Percentiles rank a stretch among this genome's conserved stretches.
Conservation (phyloP, 306 rosid genomes). For the Erythrophleum fordii region DNA sequence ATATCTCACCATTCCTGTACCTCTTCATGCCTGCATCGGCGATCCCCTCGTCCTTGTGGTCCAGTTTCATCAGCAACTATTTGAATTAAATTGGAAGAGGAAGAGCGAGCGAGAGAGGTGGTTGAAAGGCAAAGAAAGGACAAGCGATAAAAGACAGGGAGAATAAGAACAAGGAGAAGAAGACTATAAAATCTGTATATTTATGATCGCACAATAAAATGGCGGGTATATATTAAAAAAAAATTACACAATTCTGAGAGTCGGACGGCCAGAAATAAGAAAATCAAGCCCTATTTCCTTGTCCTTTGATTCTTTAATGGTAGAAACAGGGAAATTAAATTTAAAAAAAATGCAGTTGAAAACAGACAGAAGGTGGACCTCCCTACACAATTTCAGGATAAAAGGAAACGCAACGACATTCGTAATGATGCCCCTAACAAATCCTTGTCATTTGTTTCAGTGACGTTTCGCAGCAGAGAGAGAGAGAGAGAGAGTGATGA, state of each 20-base stretch:
- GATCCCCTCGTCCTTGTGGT: slow-evolving; percentile 31
- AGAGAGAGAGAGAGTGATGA: background rate
- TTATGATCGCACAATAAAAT: background rate
- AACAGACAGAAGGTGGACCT: background rate
- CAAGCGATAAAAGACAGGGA: slow-evolving; percentile 23
- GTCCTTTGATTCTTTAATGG: background rate
- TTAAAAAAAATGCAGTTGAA: background rate
- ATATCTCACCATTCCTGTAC: slow-evolving; percentile 71
- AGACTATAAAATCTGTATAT: slow-evolving; percentile 3
- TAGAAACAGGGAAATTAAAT: background rate
- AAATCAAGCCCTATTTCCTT: background rate
- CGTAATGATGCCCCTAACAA: background rate
- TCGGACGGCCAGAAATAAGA: slow-evolving; percentile 43
- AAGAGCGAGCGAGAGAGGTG: slow-evolving; percentile 20
- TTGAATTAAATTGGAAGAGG: slow-evolving; percentile 23
- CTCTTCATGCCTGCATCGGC: slow-evolving; percentile 65
- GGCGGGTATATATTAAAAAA: background rate
- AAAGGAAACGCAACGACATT: background rate
- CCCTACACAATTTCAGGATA: background rate
- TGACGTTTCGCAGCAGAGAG: background rate
- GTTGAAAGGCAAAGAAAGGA: slow-evolving; percentile 36
- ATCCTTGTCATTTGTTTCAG: background rate
- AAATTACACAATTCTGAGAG: slow-evolving; percentile 15
- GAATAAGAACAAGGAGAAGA: slow-evolving; percentile 41
- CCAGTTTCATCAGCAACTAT: slow-evolving; percentile 42